phyloP scores from a whole-genome alignment of 1,284 basidiomycete species.

The Laetiporus sulphureus region DNA sequence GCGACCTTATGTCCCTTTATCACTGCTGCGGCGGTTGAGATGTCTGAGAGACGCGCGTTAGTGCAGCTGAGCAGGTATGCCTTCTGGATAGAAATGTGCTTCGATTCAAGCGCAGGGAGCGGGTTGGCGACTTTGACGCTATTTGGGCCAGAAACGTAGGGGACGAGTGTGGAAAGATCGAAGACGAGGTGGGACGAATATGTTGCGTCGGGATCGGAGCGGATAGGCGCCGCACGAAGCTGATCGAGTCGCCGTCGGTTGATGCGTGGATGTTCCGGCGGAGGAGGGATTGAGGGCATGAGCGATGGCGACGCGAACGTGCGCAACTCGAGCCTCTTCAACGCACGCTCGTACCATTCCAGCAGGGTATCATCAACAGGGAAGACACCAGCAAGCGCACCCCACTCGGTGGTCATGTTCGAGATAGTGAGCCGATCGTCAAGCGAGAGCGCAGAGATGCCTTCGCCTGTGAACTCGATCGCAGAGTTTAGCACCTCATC shows the following conservation, averaged over 20 bases:
- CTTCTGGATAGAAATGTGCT: conserved; percentile 86
- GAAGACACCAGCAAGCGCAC: conserved; percentile 93
- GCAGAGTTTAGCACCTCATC: conserved; percentile 99
- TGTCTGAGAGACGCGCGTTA: conserved; percentile 94
- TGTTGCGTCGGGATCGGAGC: conserved; percentile 73
- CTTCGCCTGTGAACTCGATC: conserved; percentile 95
- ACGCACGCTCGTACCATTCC: conserved; percentile 82
- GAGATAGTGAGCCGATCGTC: conserved; percentile 95
- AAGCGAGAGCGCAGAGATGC: conserved; percentile 73
- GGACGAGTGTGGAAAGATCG: conserved; percentile 90
- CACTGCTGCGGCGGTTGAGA: conserved; percentile 87
- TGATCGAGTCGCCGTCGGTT: conserved; percentile 70
- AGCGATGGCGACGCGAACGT: conserved; percentile 57
- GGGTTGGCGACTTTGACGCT: conserved; percentile 96
- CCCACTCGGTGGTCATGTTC: conserved; percentile 99
- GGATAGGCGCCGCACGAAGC: conserved; percentile 49
- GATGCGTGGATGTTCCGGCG: conserved; percentile 83
- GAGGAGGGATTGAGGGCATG: conserved; percentile 52
- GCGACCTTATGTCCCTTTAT: conserved; percentile 84
- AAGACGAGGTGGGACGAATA: conserved; percentile 91
- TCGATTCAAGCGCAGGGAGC: conserved; percentile 71
- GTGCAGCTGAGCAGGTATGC: conserved; percentile 99
- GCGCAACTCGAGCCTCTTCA: conserved; percentile 75
- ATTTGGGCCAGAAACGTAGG: conserved; percentile 96
- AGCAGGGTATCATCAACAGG: conserved; percentile 84